Base-by-base conservation (phyloP, 129 eudicot genomes). In the Centrapalus pauciflorus region DNA sequence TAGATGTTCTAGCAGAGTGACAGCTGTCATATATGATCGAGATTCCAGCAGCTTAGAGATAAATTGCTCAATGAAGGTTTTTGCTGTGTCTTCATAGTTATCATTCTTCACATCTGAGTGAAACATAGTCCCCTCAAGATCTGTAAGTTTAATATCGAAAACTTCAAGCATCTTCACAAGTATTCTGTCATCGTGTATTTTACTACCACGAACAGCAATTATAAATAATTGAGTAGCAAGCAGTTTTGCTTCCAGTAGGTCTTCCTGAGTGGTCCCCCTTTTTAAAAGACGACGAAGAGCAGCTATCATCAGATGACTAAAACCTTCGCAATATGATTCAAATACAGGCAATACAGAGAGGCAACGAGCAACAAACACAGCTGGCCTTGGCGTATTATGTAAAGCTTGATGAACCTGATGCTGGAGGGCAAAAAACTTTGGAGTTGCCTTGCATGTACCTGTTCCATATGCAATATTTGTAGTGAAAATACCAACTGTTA, bases 401-500 rank as follows among this genome's bases (percentile, higher is more conserved):
- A 93, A 71, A 49, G 76, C 90, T 61, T 41, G 80, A 76, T 68
- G 52, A 61, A 86, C 92, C 65, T 77, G 90, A 24, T 86, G 87
- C 70, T 88, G 96, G 59, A 93, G 90, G 69, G 84, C 85, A 38
- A 83, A 85, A 70, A 93, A 93, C 76, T 93, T 93, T 19, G 61
- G 73, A 2, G 90, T 72, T 49, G 96, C 95, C 82, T 88, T 88
- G 45, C 85, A 81, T 65, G 90, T 86, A 43, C 98, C 98, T 93
- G 78, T 60, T 62, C 68, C 70, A 69, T 54, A 19, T 20, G 61
- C 62, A 9, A 19, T 74, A 14, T 51, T 55, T 52, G 41, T 35
- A 60, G 37, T 5, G 46, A 30, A 64, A 38, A n/a, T n/a, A 35
- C 43, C 11, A 35, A 35, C 11, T 9, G 43, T 35, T 35, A 35